Base-by-base conservation (phyloP, 257 asterid genomes). In the Sherardia arvensis region DNA sequence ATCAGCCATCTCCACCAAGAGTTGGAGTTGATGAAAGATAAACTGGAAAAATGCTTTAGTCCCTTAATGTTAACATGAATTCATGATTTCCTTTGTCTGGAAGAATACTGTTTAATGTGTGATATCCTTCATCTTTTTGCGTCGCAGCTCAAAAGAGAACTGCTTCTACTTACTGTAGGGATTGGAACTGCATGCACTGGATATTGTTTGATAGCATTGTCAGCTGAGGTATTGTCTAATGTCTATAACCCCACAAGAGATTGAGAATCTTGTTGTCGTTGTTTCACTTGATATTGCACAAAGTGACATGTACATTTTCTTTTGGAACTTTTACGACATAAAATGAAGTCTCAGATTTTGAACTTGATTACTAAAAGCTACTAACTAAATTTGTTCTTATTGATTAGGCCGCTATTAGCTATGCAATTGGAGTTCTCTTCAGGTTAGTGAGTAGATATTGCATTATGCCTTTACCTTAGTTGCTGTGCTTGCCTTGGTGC, bases 141-240 rank as follows among this genome's bases (percentile, higher is more conserved):
- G 27, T 69, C 84, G 80, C 91, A 93, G 99, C 94, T 93, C 53
- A 93, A 90, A 82, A 86, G 88, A 78, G 99, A 93, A 74, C 78
- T 90, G 69, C 80, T 90, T 34, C 84, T 85, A 57, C 72, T 90
- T 73, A 93, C 96, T 0, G 88, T 83, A 74, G 84, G 84, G 30
- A 78, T 93, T 53, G 99, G 99, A 77, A 75, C 94, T 67, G 95
- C 88, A 27, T 93, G 99, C 64, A 81, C 82, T 66, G 99, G 97
- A 73, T 93, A 93, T 76, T 93, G 99, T 73, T 87, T 90, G 10
- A 67, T 80, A 61, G 82, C 80, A 62, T 85, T 93, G 57, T 93
- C 99, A 4, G 68, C 77, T 48, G 84, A 93, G 99, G 99, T 89
- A 77, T 32, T 20, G 28, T 23, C 21, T 89, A 77, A 22, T 20